Evolutionary conservation across 306 rosid species (phyloP).

Genomic region (Dalbergia oliveri): DNA sequence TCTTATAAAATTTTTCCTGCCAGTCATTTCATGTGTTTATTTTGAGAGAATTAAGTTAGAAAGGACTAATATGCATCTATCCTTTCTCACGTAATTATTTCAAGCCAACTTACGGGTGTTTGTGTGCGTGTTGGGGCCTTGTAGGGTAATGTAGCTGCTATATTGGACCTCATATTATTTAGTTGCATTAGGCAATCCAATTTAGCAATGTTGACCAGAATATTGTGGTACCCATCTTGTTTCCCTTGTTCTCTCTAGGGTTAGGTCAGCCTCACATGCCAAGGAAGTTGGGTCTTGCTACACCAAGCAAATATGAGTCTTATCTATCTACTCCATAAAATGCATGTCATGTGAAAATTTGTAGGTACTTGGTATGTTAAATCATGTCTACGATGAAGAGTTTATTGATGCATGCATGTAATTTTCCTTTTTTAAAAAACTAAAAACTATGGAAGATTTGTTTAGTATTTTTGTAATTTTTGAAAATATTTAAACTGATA

Average conservation of each 20-base stretch:
- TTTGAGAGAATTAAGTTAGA: no score
- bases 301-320: slow-evolving; percentile 10
- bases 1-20: neutral
- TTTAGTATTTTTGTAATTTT: neutral
- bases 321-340: neutral
- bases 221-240: neutral
- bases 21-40: neutral
- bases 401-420: neutral
- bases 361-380: neutral
- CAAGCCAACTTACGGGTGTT: neutral
- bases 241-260: neutral
- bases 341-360: slow-evolving; percentile 12
- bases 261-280: slow-evolving; percentile 33
- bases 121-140: neutral
- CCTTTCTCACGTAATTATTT: neutral
- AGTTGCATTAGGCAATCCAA: slow-evolving; percentile 27
- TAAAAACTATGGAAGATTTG: neutral
- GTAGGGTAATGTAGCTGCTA: slow-evolving; percentile 33
- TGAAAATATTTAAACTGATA: neutral
- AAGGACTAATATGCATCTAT: neutral
- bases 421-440: neutral
- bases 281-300: neutral
- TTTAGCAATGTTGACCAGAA: slow-evolving; percentile 8
- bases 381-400: neutral
- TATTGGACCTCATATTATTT: slow-evolving; percentile 32